Base-by-base conservation (phyloP, 768 basidiomycete genomes). In the Boletus rubescentipes region DNA sequence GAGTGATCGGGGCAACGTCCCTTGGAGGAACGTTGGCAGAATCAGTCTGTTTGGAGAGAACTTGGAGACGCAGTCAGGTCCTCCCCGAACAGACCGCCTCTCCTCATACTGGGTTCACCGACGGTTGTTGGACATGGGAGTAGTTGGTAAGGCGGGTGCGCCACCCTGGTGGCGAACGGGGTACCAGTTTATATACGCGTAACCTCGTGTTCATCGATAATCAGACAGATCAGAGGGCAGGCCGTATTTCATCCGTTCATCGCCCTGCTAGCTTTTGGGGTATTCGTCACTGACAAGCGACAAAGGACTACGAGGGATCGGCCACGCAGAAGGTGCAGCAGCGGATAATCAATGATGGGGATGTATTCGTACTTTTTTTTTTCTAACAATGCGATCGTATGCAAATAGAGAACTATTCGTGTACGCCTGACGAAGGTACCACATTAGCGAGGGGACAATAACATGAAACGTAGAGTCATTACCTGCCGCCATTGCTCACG, bases 401-500 rank as follows among this genome's bases (percentile, higher is more conserved):
- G 37, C 20, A 21, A 36, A 26, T 15, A 21, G 31, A 23, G 11
- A 34, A n/a, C 21, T 5, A 46, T 11, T 10, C 18, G 23, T 9
- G 26, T 31, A 46, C n/a, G 31, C 26, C 47, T 43, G 20, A 21
- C 2, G 9, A 34, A 32, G 32, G 15, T 31, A 32, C 11, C 3
- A 20, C 11, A 35, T 63, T 14, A 54, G 20, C 46, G 7, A 31
- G 16, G 9, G 23, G 8, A 51, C 26, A 31, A 35, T 9, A 8
- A 16, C 18, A 35, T 34, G 23, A 34, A 30, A 45, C 35, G 9
- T 10, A 6, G 12, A 41, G 18, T 10, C 11, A 18, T 32, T 41
- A 20, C 40, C 47, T 49, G 26, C 39, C 1, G 26, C 50, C 42
- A 41, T n/a, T n/a, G 32, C 12, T 62, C 56, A 70, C 2, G 20